Evolutionary conservation across 2,329 filamentous ascomycete species (phyloP).

Genomic region (Colletotrichum graminicola): DNA sequence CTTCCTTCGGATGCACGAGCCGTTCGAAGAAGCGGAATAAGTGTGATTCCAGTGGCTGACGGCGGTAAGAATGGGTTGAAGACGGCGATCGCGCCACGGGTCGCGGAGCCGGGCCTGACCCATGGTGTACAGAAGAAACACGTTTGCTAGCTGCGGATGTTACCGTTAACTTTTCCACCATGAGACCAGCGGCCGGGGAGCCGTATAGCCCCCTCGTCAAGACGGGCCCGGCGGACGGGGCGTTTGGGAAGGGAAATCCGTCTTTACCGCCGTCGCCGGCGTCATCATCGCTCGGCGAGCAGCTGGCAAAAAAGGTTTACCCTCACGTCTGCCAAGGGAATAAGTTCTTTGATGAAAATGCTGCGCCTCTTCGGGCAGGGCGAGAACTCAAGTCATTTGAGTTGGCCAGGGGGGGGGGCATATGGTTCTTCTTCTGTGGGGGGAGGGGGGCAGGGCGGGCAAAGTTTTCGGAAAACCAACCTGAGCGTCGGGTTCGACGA

Average conservation of each 20-base stretch:
- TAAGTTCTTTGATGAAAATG: neutral
- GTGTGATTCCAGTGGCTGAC: conserved; percentile 46
- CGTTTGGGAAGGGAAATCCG: conserved; percentile 36
- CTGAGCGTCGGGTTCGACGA: conserved; percentile 2
- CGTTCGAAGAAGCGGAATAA: conserved; percentile 47
- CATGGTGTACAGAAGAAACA: neutral
- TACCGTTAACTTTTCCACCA: conserved; percentile 37
- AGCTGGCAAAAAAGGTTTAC: neutral
- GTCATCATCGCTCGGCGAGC: neutral
- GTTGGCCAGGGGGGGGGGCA: conserved; percentile 8
- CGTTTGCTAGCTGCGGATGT: conserved; percentile 31
- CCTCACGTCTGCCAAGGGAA: neutral
- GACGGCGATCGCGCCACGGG: conserved; percentile 31
- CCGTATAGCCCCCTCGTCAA: conserved; percentile 44
- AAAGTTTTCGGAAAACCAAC: conserved; percentile 17
- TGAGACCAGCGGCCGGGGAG: conserved; percentile 41
- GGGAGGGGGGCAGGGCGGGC: neutral
- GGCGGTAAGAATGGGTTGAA: conserved; percentile 44
- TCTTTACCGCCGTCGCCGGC: neutral
- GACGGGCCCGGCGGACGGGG: conserved; percentile 43
- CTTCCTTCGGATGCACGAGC: conserved; percentile 43
- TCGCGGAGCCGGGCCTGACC: neutral
- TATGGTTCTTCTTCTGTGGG: neutral
- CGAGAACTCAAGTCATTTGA: neutral
- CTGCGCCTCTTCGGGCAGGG: neutral